phyloP scores from a whole-genome alignment of 2,329 filamentous ascomycete genomes.

The Knufia petricola region DNA sequence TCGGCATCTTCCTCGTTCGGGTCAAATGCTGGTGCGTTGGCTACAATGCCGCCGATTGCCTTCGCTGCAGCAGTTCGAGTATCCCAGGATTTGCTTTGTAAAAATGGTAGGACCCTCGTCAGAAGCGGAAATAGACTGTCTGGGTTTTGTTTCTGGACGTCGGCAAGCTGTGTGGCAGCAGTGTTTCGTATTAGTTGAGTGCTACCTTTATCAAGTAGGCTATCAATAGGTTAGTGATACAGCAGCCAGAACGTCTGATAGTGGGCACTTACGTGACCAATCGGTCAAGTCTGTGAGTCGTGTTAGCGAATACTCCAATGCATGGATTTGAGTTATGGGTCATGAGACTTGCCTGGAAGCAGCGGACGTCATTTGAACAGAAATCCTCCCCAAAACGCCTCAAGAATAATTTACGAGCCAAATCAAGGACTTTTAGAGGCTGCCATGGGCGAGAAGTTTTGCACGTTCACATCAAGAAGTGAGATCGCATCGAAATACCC shows the following conservation, averaged over 20 bases:
- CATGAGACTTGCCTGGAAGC: conserved; percentile 20
- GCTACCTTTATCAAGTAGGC: conserved; percentile 92
- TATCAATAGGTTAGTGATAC: conserved; percentile 31
- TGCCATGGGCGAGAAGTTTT: not conserved
- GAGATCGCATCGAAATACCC: not conserved
- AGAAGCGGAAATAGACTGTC: conserved; percentile 95
- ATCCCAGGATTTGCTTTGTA: conserved; percentile 94
- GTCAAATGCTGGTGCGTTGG: conserved; percentile 78
- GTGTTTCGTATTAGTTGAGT: conserved; percentile 94
- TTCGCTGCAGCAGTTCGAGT: conserved; percentile 87
- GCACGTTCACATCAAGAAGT: not conserved
- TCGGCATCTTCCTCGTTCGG: conserved; percentile 66
- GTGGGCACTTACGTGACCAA: conserved; percentile 66
- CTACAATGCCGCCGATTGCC: conserved; percentile 86
- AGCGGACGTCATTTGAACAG: conserved; percentile 9
- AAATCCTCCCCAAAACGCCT: conserved; percentile 7
- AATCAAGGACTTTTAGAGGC: not conserved
- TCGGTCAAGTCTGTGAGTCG: conserved; percentile 58
- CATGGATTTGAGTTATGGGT: conserved; percentile 10
- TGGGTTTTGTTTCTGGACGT: conserved; percentile 95
- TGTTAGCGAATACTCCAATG: conserved; percentile 9
- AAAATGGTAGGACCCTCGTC: conserved; percentile 86
- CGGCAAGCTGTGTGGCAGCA: conserved; percentile 89
- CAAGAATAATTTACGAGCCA: conserved; percentile 5
- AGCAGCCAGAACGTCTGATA: conserved; percentile 3